Evolutionary conservation across 176 grass and related monocot genomes (phyloP), one percentile per base, ranked within the genome.

Genomic region (Chrysopogon serrulatus): DNA sequence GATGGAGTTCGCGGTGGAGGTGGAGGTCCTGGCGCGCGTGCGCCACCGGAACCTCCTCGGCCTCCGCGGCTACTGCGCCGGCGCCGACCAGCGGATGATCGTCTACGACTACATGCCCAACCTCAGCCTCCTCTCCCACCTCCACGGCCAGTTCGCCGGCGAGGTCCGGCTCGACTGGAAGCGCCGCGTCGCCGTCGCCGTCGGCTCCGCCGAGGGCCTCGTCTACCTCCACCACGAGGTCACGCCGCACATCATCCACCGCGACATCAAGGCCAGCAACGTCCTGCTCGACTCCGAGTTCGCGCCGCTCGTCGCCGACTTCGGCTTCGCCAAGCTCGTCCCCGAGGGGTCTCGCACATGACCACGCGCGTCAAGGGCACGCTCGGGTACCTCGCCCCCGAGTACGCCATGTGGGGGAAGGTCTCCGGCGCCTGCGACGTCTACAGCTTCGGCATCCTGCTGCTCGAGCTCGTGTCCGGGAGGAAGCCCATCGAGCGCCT

Each of bases 71-170:
- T 91, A 94, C 75, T 91, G 92, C 67, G 86, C 83, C 17, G 77
- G 76, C 11, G 60, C 71, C 9, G 89, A 87, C 1, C 92, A 94
- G 71, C 79, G 92, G 32, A 83, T 94, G 78, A 94, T 94, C 72
- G 92, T 94, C 23, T 94, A 94, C 47, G 92, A 94, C 60, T 94
- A 94, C 89, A 94, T 94, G 92, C 92, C 89, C 4, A 94, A 94
- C 23, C 92, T 94, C 9, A 91, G 89, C 67, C 84, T 94, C 7
- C 66, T 89, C 44, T 94, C 92, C 0, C 86, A 94, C 71, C 87
- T 94, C 66, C 92, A 94, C 65, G 92, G 92, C 60, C 84, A 94
- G 77, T 89, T 87, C 48, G 80, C 80, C 65, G 26, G 41, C 17
- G 89, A 89, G 14, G 80, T 62, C 18, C 84, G 17, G 0, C 71